Evolutionary conservation across 306 rosid species (phyloP), one percentile per base, ranked within the genome.

Genomic region (Prunus mume): DNA sequence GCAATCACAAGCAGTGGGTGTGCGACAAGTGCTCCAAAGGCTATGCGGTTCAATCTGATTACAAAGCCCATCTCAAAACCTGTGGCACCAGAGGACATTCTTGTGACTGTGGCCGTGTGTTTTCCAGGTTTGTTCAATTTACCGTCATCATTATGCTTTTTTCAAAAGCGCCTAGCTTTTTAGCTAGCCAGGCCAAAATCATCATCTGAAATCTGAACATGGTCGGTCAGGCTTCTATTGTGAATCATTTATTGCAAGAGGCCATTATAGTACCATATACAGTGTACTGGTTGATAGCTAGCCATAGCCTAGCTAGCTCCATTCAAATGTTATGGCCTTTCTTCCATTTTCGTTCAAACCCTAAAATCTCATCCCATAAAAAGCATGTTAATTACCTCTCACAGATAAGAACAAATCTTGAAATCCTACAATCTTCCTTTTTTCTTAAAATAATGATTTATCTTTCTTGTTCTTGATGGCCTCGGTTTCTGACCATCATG

Each of bases 71-170:
- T 68, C 90, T 95, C 91, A 95, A 95, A 79, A 95, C 97, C 34
- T 95, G 99, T 61, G 99, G 99, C n/a, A 89, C 99, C 60, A 65
- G 98, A 62, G 99, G 99, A 80, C 99, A 95, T 76, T 95, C 99
- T 43, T 95, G 99, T 71, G 99, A 95, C 77, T 95, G 99, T 61
- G 99, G 99, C 78, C 97, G 99, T 73, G 99, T 95, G 28, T 95
- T 95, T 80, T 95, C 99, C 86, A 95, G 99, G 68, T 63, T 47
- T 47, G 52, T 38, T 38, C 9, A 38, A 38, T 38, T 38, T 38
- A 38, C 43, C 9, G 7, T 38, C 43, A 38, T 38, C 43, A 38
- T 38, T 38, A 38, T 38, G 9, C 9, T 38, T 38, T 7, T 38
- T 38, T 38, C 43, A 38, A 38, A 38, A 38, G 43, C 43, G 43